Evolutionary conservation across 192 early-diverging fungal species (phyloP).

Genomic region (Chytriomyces sp.): DNA sequence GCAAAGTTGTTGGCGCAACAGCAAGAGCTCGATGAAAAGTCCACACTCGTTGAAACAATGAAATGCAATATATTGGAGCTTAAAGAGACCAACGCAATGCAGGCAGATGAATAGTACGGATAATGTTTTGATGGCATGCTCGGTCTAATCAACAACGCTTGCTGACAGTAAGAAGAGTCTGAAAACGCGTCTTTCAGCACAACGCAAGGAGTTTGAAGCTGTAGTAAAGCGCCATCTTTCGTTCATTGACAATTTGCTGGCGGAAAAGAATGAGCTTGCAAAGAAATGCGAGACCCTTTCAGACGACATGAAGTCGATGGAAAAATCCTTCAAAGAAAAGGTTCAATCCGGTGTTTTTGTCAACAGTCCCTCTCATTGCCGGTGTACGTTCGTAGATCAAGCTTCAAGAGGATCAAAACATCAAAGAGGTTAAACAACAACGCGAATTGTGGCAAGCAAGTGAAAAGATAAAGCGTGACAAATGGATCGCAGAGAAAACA

Average conservation of each 20-base stretch:
- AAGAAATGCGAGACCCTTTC: constrained; percentile 52
- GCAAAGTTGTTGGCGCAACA: constrained; percentile 58
- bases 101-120: constrained; percentile 41
- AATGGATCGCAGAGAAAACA: constrained; percentile 65
- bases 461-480: constrained; percentile 63
- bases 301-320: constrained; percentile 54
- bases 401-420: constrained; percentile 51
- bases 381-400: constrained; percentile 29
- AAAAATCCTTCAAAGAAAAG: constrained; percentile 54
- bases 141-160: too few species aligned
- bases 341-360: neutral
- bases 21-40: constrained; percentile 55
- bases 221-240: constrained; percentile 58
- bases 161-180: constrained; percentile 48
- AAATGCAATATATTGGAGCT: constrained; percentile 47
- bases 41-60: constrained; percentile 38
- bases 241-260: constrained; percentile 61
- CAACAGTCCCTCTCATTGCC: neutral
- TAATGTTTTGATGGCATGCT: neutral
- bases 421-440: constrained; percentile 54
- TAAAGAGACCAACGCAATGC: constrained; percentile 41
- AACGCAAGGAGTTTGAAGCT: constrained; percentile 64
- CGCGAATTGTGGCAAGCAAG: constrained; percentile 56
- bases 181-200: constrained; percentile 58
- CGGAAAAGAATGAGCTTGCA: constrained; percentile 60